phyloP scores from a whole-genome alignment of 768 basidiomycete species.

The Podaxis carcinomalis region DNA sequence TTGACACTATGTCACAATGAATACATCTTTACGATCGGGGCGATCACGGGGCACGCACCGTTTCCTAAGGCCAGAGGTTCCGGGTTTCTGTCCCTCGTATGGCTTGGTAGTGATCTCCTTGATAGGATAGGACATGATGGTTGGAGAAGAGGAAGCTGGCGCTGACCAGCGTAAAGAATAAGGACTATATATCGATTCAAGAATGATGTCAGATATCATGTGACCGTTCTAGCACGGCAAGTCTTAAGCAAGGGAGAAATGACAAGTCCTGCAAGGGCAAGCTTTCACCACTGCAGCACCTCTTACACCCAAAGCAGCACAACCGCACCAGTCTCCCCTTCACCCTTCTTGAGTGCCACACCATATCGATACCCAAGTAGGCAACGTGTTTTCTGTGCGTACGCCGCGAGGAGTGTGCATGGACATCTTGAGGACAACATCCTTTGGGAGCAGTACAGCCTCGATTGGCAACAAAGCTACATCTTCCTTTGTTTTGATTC shows the following conservation, averaged over 20 bases:
- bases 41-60: slow-evolving; percentile 44
- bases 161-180: neutral
- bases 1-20: slow-evolving; percentile 67
- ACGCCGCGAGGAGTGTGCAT: neutral
- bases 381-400: neutral
- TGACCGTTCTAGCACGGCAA: slow-evolving; percentile 20
- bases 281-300: neutral
- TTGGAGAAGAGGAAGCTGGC: slow-evolving; percentile 4
- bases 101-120: slow-evolving; percentile 79
- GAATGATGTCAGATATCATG: slow-evolving; percentile 29
- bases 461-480: neutral
- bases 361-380: neutral
- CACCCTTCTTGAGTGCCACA: neutral
- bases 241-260: neutral
- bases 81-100: slow-evolving; percentile 93
- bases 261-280: neutral
- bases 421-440: neutral
- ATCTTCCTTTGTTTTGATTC: neutral
- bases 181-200: slow-evolving; percentile 7
- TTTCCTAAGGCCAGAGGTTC: slow-evolving; percentile 96
- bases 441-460: neutral
- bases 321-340: neutral
- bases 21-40: slow-evolving; percentile 13
- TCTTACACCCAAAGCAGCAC: neutral
- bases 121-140: slow-evolving; percentile 41